Conservation (phyloP, 257 asterid genomes). For the Forsythia suspensa region DNA sequence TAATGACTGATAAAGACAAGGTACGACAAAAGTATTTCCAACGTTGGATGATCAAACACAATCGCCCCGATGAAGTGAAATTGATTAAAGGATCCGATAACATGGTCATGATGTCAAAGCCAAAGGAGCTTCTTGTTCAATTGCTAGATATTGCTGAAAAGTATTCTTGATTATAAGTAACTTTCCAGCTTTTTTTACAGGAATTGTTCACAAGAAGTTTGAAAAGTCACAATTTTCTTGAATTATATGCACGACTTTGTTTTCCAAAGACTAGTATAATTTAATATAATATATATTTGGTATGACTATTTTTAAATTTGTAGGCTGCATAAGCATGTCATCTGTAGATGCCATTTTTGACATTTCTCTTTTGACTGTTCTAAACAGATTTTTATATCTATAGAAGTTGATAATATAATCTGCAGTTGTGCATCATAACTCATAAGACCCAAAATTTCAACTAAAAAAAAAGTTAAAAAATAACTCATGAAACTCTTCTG, state of each 20-base stretch:
- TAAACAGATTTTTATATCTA: neutral
- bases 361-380: neutral
- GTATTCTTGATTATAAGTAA: constrained; percentile 10
- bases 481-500: neutral
- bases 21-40: constrained; percentile 17
- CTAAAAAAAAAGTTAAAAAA: no score
- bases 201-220: neutral
- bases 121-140: constrained; percentile 24
- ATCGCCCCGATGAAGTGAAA: constrained; percentile 39
- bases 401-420: neutral
- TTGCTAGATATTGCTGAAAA: constrained; percentile 18
- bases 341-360: neutral
- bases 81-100: constrained; percentile 40
- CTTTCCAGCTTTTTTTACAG: constrained; percentile 3
- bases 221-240: constrained; percentile 9
- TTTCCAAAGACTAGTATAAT: neutral
- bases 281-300: neutral
- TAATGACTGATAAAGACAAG: constrained; percentile 34
- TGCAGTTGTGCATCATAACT: neutral
- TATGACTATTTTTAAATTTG: neutral
- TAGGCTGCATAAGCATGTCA: neutral
- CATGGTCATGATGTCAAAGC: constrained; percentile 41
- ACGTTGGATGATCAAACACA: constrained; percentile 31
- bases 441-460: neutral
- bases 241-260: neutral